Conservation (phyloP, 2,329 filamentous ascomycete genomes). For the Corynespora cassiicola region DNA sequence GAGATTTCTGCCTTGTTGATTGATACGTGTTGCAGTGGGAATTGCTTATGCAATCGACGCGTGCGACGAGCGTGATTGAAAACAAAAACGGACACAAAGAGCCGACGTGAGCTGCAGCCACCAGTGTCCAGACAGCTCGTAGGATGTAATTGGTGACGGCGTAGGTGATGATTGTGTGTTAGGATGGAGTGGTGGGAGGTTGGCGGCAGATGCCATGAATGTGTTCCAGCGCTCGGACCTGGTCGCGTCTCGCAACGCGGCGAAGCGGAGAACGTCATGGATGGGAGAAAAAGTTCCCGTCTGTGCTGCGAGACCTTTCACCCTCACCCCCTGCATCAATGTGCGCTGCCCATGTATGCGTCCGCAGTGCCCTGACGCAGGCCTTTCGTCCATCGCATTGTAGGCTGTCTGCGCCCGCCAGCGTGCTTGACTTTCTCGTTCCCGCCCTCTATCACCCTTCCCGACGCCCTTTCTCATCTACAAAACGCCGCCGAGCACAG, state of each 20-base stretch:
- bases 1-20: too few relatives aligned
- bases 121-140: too few relatives aligned
- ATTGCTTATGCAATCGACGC: too few relatives aligned
- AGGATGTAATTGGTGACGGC: too few relatives aligned
- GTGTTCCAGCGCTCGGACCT: constrained; percentile 12
- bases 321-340: constrained; percentile 35
- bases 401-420: constrained; percentile 24
- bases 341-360: constrained; percentile 45
- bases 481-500: constrained; percentile 17
- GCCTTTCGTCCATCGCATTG: constrained; percentile 38
- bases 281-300: constrained; percentile 29
- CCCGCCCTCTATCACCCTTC: constrained; percentile 32
- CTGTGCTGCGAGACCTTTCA: constrained; percentile 16
- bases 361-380: constrained; percentile 44
- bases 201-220: too few relatives aligned
- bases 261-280: constrained; percentile 21
- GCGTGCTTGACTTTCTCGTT: constrained; percentile 42
- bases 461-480: constrained; percentile 33
- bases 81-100: too few relatives aligned
- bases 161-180: too few relatives aligned
- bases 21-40: too few relatives aligned
- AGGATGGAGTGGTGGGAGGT: too few relatives aligned
- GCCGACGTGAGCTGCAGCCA: too few relatives aligned
- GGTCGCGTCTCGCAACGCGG: constrained; percentile 7
- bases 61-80: too few relatives aligned